Evolutionary conservation across 805 yeast genomes (phyloP).

Genomic region (Suhomyces sp.): DNA sequence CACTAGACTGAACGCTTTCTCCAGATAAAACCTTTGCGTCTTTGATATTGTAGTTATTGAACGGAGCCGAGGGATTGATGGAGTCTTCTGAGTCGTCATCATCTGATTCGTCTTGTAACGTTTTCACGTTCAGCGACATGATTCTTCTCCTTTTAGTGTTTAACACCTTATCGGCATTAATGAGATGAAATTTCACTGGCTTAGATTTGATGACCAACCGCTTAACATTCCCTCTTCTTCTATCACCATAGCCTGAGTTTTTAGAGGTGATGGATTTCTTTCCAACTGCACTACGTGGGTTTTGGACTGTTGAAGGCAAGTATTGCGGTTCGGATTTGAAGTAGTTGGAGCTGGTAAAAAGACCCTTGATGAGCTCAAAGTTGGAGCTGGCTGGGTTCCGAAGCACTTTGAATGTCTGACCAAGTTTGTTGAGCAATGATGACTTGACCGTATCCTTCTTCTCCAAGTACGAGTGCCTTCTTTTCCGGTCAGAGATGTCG

Average conservation of each 20-base stretch:
- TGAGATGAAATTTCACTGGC: slow-evolving; percentile 40
- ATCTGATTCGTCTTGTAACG: slow-evolving; percentile 12
- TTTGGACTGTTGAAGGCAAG: background rate
- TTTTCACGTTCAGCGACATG: slow-evolving; percentile 4
- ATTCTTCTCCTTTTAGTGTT: slow-evolving; percentile 32
- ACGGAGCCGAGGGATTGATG: slow-evolving; percentile 5
- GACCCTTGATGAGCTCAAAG: slow-evolving; percentile 22
- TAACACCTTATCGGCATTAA: slow-evolving; percentile 41
- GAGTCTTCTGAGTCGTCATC: slow-evolving; percentile 24
- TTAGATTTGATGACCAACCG: slow-evolving; percentile 38
- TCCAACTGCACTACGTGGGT: background rate
- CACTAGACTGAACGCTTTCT: slow-evolving; percentile 10
- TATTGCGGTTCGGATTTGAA: slow-evolving; percentile 9
- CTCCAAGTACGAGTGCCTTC: slow-evolving; percentile 15
- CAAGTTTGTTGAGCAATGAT: slow-evolving; percentile 29
- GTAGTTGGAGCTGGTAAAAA: slow-evolving; percentile 28
- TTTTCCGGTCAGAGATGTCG: slow-evolving; percentile 13
- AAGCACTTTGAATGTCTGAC: slow-evolving; percentile 33
- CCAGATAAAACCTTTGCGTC: slow-evolving; percentile 9
- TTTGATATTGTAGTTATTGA: background rate
- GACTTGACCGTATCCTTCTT: slow-evolving; percentile 16
- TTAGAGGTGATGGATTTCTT: background rate
- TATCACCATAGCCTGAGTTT: slow-evolving; percentile 9
- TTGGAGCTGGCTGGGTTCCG: slow-evolving; percentile 16
- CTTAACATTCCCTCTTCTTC: slow-evolving; percentile 27